phyloP scores from a whole-genome alignment of 345 rosid species.

The Euphorbia pulcherrima region DNA sequence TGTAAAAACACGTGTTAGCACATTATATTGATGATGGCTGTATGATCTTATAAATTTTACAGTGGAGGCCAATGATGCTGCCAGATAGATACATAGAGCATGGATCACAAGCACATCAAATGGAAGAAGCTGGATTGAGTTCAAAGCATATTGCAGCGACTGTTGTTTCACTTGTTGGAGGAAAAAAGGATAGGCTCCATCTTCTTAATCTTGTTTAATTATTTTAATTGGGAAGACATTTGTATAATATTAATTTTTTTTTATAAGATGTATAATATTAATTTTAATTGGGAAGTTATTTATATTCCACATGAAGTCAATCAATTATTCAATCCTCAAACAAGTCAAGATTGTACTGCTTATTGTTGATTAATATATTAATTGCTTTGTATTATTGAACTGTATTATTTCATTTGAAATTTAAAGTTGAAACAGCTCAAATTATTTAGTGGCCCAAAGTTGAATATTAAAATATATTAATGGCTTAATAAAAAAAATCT shows the following conservation, averaged over 20 bases:
- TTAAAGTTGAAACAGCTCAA: background rate
- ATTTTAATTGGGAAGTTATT: background rate
- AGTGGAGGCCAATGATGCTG: slow-evolving; percentile 52
- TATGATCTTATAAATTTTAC: too few species aligned
- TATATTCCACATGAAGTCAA: background rate
- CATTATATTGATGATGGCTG: too few species aligned
- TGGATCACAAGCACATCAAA: slow-evolving; percentile 42
- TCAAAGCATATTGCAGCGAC: slow-evolving; percentile 42
- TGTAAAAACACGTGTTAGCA: too few species aligned
- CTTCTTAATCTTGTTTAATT: background rate
- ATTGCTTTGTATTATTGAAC: background rate
- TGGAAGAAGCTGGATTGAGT: slow-evolving; percentile 40
- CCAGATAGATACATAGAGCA: slow-evolving; percentile 53
- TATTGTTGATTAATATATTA: too few species aligned
- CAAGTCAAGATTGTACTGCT: slow-evolving; percentile 4
- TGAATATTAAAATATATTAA: too few species aligned
- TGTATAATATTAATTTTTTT: too few species aligned
- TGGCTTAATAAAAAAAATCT: too few species aligned
- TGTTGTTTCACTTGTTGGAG: slow-evolving; percentile 25
- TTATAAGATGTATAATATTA: background rate
- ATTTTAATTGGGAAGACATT: background rate
- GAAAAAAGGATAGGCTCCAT: slow-evolving; percentile 15
- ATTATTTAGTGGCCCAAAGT: too few species aligned
- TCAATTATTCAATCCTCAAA: background rate
- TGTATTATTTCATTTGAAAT: too few species aligned